Conservation (phyloP, 2,329 filamentous ascomycete genomes). For the Alternaria postmessia region DNA sequence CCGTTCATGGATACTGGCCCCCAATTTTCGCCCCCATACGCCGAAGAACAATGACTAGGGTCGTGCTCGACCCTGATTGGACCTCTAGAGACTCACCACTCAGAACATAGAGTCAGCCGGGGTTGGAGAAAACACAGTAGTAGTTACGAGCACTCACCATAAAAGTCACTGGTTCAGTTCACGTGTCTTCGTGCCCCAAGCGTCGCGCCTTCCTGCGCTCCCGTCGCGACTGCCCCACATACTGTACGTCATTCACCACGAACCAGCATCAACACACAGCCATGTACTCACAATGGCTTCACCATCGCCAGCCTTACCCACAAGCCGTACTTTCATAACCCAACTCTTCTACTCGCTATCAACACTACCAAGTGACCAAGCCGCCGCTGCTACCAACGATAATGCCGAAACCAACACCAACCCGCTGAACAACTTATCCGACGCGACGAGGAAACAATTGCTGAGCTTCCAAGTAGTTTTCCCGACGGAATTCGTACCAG, state of each 20-base stretch:
- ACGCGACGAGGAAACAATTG: conserved; percentile 60
- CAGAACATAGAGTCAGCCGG: too few relatives aligned
- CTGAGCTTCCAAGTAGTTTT: conserved; percentile 86
- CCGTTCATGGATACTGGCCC: too few relatives aligned
- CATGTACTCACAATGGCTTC: conserved; percentile 18
- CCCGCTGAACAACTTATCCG: conserved; percentile 49
- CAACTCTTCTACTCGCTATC: conserved; percentile 41
- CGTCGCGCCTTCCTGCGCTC: conserved; percentile 25
- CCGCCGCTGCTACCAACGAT: conserved; percentile 24
- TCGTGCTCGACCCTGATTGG: too few relatives aligned
- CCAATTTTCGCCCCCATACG: too few relatives aligned
- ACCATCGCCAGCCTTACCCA: conserved; percentile 22
- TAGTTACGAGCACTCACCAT: too few relatives aligned
- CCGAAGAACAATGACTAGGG: too few relatives aligned
- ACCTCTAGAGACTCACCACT: too few relatives aligned
- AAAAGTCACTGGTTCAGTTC: too few relatives aligned
- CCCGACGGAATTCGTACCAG: conserved; percentile 80
- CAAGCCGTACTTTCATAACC: conserved; percentile 46
- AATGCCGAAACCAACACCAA: conserved; percentile 43
- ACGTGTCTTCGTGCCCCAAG: conserved; percentile 30
- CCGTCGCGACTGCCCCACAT: conserved; percentile 20
- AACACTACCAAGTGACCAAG: conserved; percentile 8
- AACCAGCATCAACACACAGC: background rate
- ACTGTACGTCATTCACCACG: conserved; percentile 21
- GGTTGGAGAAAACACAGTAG: too few relatives aligned